A percentile compares a stretch with the other conserved stretches of the same genome.
Conservation (phyloP, 176 grass and related monocot species). For the Rhynchospora breviuscula region DNA sequence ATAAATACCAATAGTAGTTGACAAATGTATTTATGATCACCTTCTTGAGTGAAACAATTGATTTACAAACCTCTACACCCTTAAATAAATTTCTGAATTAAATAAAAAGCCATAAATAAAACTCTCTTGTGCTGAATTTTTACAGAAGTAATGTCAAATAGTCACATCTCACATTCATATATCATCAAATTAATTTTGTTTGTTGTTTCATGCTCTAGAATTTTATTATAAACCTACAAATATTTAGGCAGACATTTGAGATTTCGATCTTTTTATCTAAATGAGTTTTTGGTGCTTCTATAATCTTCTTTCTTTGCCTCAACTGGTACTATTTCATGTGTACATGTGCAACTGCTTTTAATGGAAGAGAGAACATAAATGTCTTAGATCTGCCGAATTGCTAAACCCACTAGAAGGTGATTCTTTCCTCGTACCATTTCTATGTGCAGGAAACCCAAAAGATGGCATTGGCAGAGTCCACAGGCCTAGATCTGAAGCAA, state of each 20-base stretch:
- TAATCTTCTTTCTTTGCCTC: background rate
- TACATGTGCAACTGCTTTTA: background rate
- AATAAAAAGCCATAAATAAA: background rate
- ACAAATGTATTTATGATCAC: background rate
- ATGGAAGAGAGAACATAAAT: background rate
- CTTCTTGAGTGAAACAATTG: background rate
- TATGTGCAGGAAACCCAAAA: conserved; percentile 74
- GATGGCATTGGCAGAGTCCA: conserved; percentile 64
- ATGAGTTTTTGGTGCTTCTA: background rate
- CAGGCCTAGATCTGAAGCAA: conserved; percentile 85
- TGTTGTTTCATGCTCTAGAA: background rate
- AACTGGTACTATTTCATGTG: background rate
- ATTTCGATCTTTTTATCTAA: background rate
- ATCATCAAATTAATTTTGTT: background rate
- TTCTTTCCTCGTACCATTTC: background rate
- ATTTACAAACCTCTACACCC: background rate
- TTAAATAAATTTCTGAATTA: background rate
- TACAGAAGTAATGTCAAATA: background rate
- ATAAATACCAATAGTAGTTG: background rate
- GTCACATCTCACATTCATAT: background rate
- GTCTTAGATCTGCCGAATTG: background rate
- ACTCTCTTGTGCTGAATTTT: background rate
- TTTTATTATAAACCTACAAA: background rate
- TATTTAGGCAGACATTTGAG: background rate
- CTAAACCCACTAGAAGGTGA: background rate